Conservation (phyloP, 257 asterid species). For the Schizonepeta tenuifolia region DNA sequence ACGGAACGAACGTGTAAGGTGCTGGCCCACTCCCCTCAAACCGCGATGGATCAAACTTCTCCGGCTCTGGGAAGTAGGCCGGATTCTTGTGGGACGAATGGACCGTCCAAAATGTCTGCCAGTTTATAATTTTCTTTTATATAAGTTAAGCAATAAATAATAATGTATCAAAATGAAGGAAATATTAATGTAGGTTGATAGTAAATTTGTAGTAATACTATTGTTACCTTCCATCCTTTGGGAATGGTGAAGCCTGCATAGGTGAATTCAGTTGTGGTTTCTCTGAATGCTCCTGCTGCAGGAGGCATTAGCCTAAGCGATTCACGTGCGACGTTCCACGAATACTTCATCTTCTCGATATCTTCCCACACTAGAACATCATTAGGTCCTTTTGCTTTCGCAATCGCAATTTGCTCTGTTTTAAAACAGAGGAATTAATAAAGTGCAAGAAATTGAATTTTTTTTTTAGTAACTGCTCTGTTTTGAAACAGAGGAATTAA, state of each 20-base stretch:
- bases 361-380: slow-evolving; percentile 61
- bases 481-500: too few species aligned
- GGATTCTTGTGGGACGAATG: slow-evolving; percentile 57
- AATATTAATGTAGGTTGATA: background rate
- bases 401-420: slow-evolving; percentile 59
- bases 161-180: background rate
- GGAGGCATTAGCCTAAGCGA: slow-evolving; percentile 59
- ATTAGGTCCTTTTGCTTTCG: slow-evolving; percentile 40
- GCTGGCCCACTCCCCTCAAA: slow-evolving; percentile 55
- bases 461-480: too few species aligned
- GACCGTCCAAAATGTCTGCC: slow-evolving; percentile 61
- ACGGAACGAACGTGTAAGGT: slow-evolving; percentile 57
- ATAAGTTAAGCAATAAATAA: background rate
- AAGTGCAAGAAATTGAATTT: too few species aligned
- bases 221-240: slow-evolving; percentile 67
- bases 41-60: slow-evolving; percentile 29
- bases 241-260: slow-evolving; percentile 67
- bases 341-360: slow-evolving; percentile 63
- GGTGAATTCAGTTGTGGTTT: slow-evolving; percentile 47
- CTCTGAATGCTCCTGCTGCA: slow-evolving; percentile 55
- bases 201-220: too few species aligned
- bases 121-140: background rate
- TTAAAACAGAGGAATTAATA: too few species aligned
- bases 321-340: slow-evolving; percentile 63
- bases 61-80: slow-evolving; percentile 49